A percentile compares a stretch with the other conserved stretches of the same genome.
Evolutionary conservation across 148 eudicot genomes (phyloP).

Genomic region (Diospyros lotus): DNA sequence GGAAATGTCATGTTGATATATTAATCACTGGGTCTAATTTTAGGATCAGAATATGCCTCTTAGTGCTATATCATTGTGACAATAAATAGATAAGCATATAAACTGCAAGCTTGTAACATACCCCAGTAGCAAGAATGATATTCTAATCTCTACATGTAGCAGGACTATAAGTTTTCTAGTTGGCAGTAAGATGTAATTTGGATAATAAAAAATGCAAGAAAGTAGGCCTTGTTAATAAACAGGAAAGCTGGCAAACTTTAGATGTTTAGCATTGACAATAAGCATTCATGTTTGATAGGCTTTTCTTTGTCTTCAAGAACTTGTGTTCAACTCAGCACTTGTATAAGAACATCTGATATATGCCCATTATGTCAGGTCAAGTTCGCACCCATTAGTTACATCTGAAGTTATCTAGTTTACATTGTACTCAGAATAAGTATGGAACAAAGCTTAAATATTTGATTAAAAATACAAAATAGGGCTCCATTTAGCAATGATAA

Average conservation of each 20-base stretch:
- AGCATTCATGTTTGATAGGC: not conserved
- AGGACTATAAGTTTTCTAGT: too few relatives aligned
- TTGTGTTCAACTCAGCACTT: too few relatives aligned
- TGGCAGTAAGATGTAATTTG: not conserved
- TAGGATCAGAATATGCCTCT: not conserved
- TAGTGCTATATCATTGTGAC: not conserved
- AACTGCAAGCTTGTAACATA: not conserved
- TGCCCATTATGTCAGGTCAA: too few relatives aligned
- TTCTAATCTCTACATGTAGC: not conserved
- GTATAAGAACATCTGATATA: too few relatives aligned
- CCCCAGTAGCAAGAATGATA: not conserved
- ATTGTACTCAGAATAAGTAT: too few relatives aligned
- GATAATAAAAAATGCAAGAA: not conserved
- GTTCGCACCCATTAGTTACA: too few relatives aligned
- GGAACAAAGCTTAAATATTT: too few relatives aligned
- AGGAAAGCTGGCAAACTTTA: not conserved
- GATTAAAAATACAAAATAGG: too few relatives aligned
- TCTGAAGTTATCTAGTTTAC: too few relatives aligned
- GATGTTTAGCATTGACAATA: not conserved
- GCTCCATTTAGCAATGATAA: too few relatives aligned
- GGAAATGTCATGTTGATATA: not conserved
- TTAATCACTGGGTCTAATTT: not conserved
- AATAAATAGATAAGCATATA: not conserved
- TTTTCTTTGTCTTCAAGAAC: too few relatives aligned
- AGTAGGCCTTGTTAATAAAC: not conserved